A percentile compares a stretch with the other conserved stretches of the same genome.
phyloP scores from a whole-genome alignment of 257 asterid species.

The Capsicum pubescens region DNA sequence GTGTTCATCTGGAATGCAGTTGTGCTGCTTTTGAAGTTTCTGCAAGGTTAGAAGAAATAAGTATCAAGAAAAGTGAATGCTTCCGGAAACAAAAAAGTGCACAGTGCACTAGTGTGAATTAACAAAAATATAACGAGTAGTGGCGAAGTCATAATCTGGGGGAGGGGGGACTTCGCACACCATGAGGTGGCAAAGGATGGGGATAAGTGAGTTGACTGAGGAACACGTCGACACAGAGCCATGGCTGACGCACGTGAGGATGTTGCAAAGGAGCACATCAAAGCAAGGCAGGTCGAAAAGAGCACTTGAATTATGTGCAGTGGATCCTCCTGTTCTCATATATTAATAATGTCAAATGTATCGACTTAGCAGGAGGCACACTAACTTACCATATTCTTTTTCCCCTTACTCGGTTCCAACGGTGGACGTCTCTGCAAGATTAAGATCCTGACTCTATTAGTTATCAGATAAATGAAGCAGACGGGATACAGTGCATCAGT shows the following conservation, averaged over 20 bases:
- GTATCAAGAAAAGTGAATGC: neutral
- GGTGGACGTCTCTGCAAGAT: constrained; percentile 54
- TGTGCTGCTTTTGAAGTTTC: constrained; percentile 95
- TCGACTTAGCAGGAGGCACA: constrained; percentile 28
- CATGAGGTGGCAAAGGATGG: neutral
- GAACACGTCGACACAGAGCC: neutral
- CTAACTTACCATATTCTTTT: constrained; percentile 68
- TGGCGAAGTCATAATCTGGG: neutral
- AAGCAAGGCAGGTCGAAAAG: constrained; percentile 12
- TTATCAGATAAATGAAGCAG: neutral
- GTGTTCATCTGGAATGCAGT: constrained; percentile 99
- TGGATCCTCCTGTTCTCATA: constrained; percentile 14
- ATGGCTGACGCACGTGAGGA: neutral
- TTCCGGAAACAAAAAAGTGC: neutral
- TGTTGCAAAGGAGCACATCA: neutral
- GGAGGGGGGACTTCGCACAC: too few species aligned
- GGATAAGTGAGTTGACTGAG: neutral
- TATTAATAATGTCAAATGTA: constrained; percentile 3
- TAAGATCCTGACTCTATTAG: neutral
- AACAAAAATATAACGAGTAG: neutral
- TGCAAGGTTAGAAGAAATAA: constrained; percentile 50
- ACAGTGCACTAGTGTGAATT: neutral
- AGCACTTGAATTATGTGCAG: neutral
- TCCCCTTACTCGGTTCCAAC: constrained; percentile 57
- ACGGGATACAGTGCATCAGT: neutral